Percentiles rank a stretch among this genome's conserved stretches.
Conservation (phyloP, 768 basidiomycete genomes). For the Pisolithus albus region DNA sequence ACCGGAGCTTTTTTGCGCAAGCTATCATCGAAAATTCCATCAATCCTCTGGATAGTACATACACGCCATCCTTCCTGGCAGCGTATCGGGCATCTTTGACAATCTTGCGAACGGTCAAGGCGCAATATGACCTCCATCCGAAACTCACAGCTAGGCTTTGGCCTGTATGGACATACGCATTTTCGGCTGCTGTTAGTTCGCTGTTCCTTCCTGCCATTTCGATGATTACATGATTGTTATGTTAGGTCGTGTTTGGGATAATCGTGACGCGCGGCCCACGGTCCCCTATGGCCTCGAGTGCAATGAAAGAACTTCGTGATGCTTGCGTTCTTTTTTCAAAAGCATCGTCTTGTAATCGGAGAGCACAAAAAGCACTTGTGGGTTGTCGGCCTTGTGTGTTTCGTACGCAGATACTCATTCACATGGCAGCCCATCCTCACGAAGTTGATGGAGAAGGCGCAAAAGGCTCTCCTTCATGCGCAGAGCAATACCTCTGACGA, state of each 20-base stretch:
- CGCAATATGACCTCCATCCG: slow-evolving; percentile 43
- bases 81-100: slow-evolving; percentile 53
- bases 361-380: slow-evolving; percentile 62
- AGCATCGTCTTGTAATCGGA: slow-evolving; percentile 50
- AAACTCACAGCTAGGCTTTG: slow-evolving; percentile 49
- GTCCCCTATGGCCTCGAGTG: slow-evolving; percentile 58
- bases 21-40: slow-evolving; percentile 61
- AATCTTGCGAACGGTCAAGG: slow-evolving; percentile 44
- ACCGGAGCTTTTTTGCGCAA: slow-evolving; percentile 64
- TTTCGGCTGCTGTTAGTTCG: slow-evolving; percentile 43
- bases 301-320: slow-evolving; percentile 64
- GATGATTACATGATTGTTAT: slow-evolving; percentile 3
- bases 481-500: slow-evolving; percentile 27
- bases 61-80: slow-evolving; percentile 59
- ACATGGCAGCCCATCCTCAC: slow-evolving; percentile 47
- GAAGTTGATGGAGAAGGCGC: slow-evolving; percentile 61
- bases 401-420: slow-evolving; percentile 1
- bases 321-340: slow-evolving; percentile 59
- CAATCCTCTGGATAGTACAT: slow-evolving; percentile 60
- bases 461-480: slow-evolving; percentile 42
- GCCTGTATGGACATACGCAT: slow-evolving; percentile 57
- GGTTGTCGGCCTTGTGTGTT: slow-evolving; percentile 13
- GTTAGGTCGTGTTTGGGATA: slow-evolving; percentile 69
- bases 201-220: background rate
- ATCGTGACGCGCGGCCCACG: slow-evolving; percentile 70